Base-by-base conservation (phyloP, 1,139 yeast species). In the Lodderomyces jiufengensis region DNA sequence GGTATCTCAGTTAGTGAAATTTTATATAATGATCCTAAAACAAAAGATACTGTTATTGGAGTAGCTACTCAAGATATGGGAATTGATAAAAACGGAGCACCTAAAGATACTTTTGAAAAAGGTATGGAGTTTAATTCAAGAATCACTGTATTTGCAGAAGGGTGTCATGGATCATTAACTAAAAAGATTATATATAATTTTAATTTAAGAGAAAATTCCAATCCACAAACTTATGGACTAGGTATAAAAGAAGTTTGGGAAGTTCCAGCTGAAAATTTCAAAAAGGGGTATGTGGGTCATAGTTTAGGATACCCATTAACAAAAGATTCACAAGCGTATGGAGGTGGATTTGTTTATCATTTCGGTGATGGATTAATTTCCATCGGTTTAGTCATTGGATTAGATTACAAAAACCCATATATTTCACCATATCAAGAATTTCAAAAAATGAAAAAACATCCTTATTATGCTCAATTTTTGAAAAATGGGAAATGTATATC, bases 161-260 rank as follows among this genome's bases (percentile, higher is more conserved):
- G 98, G 15, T 92, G 98, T 55, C 97, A 88, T 60, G 98, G 98
- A 0, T 88, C 97, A 1, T 66, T 92, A 38, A 70, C 92, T 9
- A 90, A 92, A 56, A 77, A 84, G 51, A 80, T 78, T 1, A 82
- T 90, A 40, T 63, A 73, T 38, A 78, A 81, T 50, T 92, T 63
- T 58, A 70, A 80, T 31, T 66, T 92, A 39, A 73, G 97, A 41
- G 71, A 73, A 36, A 73, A 80, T 35, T 63, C 73, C 24, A 79
- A 81, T 43, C 80, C 84, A 4, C 98, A 92, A 63, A 88, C 97
- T 0, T 92, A 92, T 58, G 98, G 98, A 10, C 59, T 92, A 27
- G 98, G 98, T 23, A 76, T 92, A 41, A 92, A 92, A 59, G 98
- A 92, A 60, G 94, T 92, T 5, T 92, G 98, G 98, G 92, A 90